Base-by-base conservation (phyloP, 2,329 filamentous ascomycete genomes). In the Colletotrichum sublineola region DNA sequence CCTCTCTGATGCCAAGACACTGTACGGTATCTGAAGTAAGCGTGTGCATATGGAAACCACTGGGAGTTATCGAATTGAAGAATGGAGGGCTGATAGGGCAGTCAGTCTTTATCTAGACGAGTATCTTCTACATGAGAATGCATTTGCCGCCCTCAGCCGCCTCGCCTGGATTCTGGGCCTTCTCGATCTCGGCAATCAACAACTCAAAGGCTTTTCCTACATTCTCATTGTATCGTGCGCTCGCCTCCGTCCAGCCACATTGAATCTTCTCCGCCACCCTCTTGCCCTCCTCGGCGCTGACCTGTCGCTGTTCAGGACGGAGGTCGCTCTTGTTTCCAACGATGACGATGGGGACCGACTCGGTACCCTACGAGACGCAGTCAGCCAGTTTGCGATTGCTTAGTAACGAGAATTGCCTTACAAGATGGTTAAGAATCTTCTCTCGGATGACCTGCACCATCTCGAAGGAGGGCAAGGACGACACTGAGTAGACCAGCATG, bases 311-410 rank as follows among this genome's bases (percentile, higher is more conserved):
- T 82, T 98, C 96, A 65, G 95, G 92, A 73, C 94, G 92, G 70
- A 99, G 87, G 82, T 99, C 96, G 81, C 92, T 95, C 86, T 99
- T 99, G 87, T 99, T 99, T 77, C 95, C 96, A 66, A 99, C 95
- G 74, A 99, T 92, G 77, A 97, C 94, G 77, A 98, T 92, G 12
- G 96, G 96, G 64, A 98, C 94, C 82, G 92, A 93, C 77, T 98
- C 95, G 71, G 95, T 93, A 76, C 96, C 96, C 94, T 97, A 76
- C 14, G 29, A 42, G 2, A 46, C 7, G n/a, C 38, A 24, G 33
- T 74, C 42, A 74, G 65, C 40, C 33, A 24, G 12, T 29, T 42
- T 20, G 55, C 18, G 3, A 9, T 66, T 33, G 20, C 55, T 33
- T 33, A 36, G 18, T 20, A 33, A 20, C 9, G 2, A 44, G 33